phyloP scores from a whole-genome alignment of 2,329 filamentous ascomycete species.

The Cytospora chrysosperma region DNA sequence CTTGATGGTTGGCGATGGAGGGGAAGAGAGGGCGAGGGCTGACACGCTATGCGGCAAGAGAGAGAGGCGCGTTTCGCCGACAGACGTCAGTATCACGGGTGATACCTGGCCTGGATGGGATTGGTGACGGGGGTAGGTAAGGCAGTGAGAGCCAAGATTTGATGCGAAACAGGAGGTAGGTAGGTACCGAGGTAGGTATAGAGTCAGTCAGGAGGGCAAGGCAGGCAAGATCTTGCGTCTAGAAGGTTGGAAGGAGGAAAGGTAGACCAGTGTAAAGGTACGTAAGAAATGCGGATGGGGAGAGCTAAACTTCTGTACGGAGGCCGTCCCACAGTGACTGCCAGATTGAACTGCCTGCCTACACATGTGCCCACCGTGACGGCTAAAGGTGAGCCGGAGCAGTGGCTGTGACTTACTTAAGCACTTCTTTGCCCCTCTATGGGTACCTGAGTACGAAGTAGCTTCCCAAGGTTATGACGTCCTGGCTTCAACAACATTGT shows the following conservation, averaged over 20 bases:
- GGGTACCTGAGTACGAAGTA: too few relatives aligned
- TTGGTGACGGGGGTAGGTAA: slow-evolving; percentile 5
- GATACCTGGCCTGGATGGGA: slow-evolving; percentile 8
- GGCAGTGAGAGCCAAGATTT: slow-evolving; percentile 10
- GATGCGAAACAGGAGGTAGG: slow-evolving; percentile 2
- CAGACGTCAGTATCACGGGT: slow-evolving; percentile 14
- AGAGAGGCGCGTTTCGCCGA: slow-evolving; percentile 17
- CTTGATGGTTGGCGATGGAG: neutral
- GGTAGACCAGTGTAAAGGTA: neutral
- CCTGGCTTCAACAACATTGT: neutral
- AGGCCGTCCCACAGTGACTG: neutral
- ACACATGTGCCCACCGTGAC: slow-evolving; percentile 11
- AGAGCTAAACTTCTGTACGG: slow-evolving; percentile 15
- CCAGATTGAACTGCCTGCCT: too few relatives aligned
- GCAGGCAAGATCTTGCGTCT: slow-evolving; percentile 11
- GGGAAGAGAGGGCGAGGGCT: neutral
- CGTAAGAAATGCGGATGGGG: slow-evolving; percentile 19
- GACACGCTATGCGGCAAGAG: slow-evolving; percentile 12
- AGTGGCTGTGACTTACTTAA: neutral
- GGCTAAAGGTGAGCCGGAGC: slow-evolving; percentile 2
- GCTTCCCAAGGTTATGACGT: neutral
- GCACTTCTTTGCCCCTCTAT: neutral
- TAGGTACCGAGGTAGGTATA: neutral
- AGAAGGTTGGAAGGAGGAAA: slow-evolving; percentile 1
- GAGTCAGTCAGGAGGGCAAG: neutral